Evolutionary conservation across 1,139 yeast genomes (phyloP).

Genomic region (Torulaspora globosa): DNA sequence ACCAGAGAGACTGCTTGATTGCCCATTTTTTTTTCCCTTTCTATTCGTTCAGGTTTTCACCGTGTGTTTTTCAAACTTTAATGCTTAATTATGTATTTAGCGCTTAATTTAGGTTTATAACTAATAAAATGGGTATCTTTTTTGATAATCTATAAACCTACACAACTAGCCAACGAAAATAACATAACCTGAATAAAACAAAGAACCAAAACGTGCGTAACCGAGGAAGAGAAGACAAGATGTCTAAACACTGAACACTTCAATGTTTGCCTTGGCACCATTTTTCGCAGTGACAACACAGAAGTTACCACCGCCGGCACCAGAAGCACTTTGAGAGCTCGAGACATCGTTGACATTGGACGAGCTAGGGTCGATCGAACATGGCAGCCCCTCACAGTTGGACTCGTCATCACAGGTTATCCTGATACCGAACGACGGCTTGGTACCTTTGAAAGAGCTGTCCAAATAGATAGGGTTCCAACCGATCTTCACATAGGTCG

Average conservation of each 20-base stretch:
- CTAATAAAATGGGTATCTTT: slow-evolving; percentile 1
- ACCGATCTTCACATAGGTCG: slow-evolving; percentile 77
- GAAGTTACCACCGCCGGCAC: slow-evolving; percentile 67
- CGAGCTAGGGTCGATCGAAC: slow-evolving; percentile 71
- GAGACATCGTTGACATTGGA: slow-evolving; percentile 54
- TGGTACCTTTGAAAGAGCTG: slow-evolving; percentile 48
- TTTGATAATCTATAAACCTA: slow-evolving; percentile 3
- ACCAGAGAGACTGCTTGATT: neutral
- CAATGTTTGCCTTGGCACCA: slow-evolving; percentile 63
- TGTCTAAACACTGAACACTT: slow-evolving; percentile 47
- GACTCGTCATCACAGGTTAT: slow-evolving; percentile 65
- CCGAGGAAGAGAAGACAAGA: neutral
- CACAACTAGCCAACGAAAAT: neutral
- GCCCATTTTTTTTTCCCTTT: neutral
- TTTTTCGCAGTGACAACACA: slow-evolving; percentile 77
- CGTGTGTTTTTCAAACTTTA: neutral
- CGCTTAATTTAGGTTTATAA: neutral
- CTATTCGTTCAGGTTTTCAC: neutral
- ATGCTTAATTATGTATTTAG: slow-evolving; percentile 6
- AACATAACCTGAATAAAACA: neutral
- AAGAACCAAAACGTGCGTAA: neutral
- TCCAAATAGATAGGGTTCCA: slow-evolving; percentile 87
- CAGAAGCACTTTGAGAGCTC: slow-evolving; percentile 37
- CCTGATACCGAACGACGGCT: slow-evolving; percentile 68
- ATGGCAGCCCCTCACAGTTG: slow-evolving; percentile 68